Evolutionary conservation across 495 filamentous ascomycete genomes (phyloP).

Genomic region (Hypoxylon trugodes): DNA sequence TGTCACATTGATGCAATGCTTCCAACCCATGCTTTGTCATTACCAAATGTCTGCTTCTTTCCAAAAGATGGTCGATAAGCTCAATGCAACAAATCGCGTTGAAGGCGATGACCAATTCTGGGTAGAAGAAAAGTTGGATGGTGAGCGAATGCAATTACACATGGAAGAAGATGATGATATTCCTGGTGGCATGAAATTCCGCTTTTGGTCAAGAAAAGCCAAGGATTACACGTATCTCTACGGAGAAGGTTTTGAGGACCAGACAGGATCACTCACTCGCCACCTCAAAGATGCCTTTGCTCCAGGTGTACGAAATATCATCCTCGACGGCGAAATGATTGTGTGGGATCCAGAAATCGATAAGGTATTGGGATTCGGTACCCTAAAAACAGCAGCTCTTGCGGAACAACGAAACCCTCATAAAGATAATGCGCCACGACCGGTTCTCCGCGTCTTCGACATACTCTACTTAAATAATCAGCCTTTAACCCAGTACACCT

Average conservation of each 20-base stretch:
- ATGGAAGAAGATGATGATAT: conserved; percentile 76
- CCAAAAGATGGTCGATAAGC: conserved; percentile 78
- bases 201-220: conserved; percentile 94
- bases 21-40: conserved; percentile 95
- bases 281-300: conserved; percentile 82
- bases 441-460: conserved; percentile 86
- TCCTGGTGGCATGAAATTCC: conserved; percentile 76
- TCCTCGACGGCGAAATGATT: conserved; percentile 98
- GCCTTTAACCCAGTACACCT: conserved; percentile 79
- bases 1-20: conserved; percentile 90
- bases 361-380: conserved; percentile 87
- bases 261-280: conserved; percentile 79
- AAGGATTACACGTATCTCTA: conserved; percentile 98
- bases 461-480: conserved; percentile 87
- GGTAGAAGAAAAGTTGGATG: conserved; percentile 98
- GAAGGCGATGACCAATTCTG: conserved; percentile 82
- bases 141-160: conserved; percentile 96
- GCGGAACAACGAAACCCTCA: conserved; percentile 82
- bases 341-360: conserved; percentile 94
- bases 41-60: conserved; percentile 88
- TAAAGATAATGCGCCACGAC: conserved; percentile 71
- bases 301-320: conserved; percentile 78
- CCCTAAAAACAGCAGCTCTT: conserved; percentile 89
- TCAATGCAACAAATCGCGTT: conserved; percentile 58
- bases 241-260: conserved; percentile 77